Percentiles rank a stretch among this genome's conserved stretches.
phyloP scores from a whole-genome alignment of 2,329 filamentous ascomycete species.

The Epicoccum sorghinum region DNA sequence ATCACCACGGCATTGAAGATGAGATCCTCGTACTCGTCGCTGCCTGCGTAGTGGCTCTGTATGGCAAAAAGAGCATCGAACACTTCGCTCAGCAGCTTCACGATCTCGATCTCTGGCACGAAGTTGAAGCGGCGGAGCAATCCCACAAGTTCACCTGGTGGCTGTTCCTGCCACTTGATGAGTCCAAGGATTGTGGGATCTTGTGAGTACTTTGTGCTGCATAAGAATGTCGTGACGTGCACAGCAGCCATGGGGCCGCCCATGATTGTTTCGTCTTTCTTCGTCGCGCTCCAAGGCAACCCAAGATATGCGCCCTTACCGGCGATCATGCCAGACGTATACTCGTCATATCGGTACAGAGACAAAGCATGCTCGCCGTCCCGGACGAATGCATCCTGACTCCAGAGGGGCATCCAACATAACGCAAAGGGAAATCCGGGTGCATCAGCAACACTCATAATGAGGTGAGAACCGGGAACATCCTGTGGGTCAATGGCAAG shows the following conservation, averaged over 20 bases:
- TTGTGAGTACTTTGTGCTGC: constrained; percentile 93
- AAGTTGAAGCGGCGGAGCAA: constrained; percentile 85
- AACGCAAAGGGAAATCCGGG: constrained; percentile 89
- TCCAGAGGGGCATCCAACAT: constrained; percentile 93
- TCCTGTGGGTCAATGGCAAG: constrained; percentile 79
- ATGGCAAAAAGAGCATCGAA: constrained; percentile 92
- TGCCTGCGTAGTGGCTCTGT: constrained; percentile 86
- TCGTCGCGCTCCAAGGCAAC: constrained; percentile 79
- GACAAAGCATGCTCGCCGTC: constrained; percentile 83
- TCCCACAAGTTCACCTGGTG: constrained; percentile 72
- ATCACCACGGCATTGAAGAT: constrained; percentile 90
- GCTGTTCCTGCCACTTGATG: constrained; percentile 81
- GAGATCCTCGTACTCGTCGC: constrained; percentile 89
- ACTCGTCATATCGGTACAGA: constrained; percentile 90
- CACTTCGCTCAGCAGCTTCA: constrained; percentile 88
- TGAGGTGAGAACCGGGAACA: constrained; percentile 81
- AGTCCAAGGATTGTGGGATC: constrained; percentile 84
- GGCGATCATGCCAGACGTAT: constrained; percentile 73
- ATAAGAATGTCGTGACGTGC: constrained; percentile 81
- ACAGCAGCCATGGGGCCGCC: constrained; percentile 77
- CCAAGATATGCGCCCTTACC: constrained; percentile 88
- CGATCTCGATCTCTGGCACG: constrained; percentile 95
- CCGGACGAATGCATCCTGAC: constrained; percentile 83
- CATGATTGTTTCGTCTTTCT: constrained; percentile 74
- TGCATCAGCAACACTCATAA: constrained; percentile 86